phyloP scores from a whole-genome alignment of 176 grass and related monocot genomes.

The bread wheat (Triticum aestivum) region IWGSC_CS_RefSeq_v2.1 NC_057797.1:138238790-138239289 shows the following conservation, averaged over 20 bases:
- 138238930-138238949: constrained; percentile 95
- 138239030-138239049: constrained; percentile 86
- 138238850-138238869: constrained; percentile 94
- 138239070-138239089: constrained; percentile 97
- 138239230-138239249: too few relatives aligned
- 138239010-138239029: constrained; percentile 65
- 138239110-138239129: constrained; percentile 97
- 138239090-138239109: constrained; percentile 92
- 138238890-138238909: constrained; percentile 80
- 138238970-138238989: constrained; percentile 78
- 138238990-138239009: constrained; percentile 87
- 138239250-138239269: too few relatives aligned
- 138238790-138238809: constrained; percentile 87
- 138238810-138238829: constrained; percentile 84
- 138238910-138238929: constrained; percentile 75
- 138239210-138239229: too few relatives aligned
- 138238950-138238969: constrained; percentile 70
- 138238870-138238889: constrained; percentile 83
- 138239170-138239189: too few relatives aligned
- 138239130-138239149: constrained; percentile 60
- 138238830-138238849: constrained; percentile 55
- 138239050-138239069: constrained; percentile 81
- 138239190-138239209: too few relatives aligned
- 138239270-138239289: too few relatives aligned
- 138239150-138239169: too few relatives aligned